Conservation (phyloP, 139 green algal species). For the Chlamydomonas asymmetrica region DNA sequence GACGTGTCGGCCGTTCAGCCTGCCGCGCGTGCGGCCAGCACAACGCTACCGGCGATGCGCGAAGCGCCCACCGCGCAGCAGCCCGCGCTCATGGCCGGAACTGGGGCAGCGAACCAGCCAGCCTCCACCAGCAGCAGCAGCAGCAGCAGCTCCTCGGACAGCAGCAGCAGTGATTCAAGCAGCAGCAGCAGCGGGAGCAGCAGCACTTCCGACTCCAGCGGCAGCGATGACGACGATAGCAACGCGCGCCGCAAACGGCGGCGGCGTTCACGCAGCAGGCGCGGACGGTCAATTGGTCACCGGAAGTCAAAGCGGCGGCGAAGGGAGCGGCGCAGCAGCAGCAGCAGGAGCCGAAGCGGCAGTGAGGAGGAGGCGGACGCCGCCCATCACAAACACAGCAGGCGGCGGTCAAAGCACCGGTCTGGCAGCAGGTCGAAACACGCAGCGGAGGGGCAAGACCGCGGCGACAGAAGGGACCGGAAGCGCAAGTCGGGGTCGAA, state of each 20-base stretch:
- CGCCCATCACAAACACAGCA: neutral
- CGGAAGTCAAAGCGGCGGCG: too few relatives aligned
- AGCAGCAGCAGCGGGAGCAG: constrained; percentile 18
- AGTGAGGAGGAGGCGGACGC: neutral
- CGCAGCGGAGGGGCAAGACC: neutral
- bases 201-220: neutral
- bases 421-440: neutral
- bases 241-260: neutral
- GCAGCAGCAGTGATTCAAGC: constrained; percentile 8
- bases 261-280: neutral
- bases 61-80: neutral
- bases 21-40: neutral
- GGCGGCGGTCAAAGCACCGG: neutral
- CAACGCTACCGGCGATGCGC: neutral
- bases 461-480: neutral
- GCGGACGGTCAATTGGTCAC: too few relatives aligned
- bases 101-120: neutral
- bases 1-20: neutral
- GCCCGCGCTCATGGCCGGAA: neutral
- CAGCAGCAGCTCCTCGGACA: constrained; percentile 7
- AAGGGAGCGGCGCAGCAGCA: neutral
- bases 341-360: neutral
- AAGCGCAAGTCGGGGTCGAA: neutral
- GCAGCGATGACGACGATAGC: neutral
- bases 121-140: neutral